Evolutionary conservation across 176 grass and related monocot genomes (phyloP), one percentile per base, ranked within the genome.

Genomic region (Avena sativa): DNA sequence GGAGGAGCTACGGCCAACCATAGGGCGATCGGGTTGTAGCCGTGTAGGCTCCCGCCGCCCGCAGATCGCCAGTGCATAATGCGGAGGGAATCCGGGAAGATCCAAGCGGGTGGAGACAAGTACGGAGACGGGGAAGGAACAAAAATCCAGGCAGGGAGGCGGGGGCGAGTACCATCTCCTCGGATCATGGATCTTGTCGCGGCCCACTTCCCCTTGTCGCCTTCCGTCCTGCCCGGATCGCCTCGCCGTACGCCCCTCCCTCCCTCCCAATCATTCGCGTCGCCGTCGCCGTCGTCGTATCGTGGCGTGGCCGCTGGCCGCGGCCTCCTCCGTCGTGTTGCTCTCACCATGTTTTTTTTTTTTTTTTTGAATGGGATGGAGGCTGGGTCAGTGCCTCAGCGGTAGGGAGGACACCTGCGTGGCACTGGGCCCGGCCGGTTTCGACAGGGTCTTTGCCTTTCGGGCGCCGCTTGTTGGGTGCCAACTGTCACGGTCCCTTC

Each of bases 161-260:
- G 55, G 52, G 38, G 66, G 43, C 34, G 71, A 85, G 84, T 83
- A 90, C 79, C 84, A 20, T 69, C 79, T 90, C 89, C 89, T 70
- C 77, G 73, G 84, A 90, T 90, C 89, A 85, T 90, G 89, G 84
- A 90, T 86, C 89, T 63, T 90, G 89, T 83, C 89, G 84, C 71
- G 73, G 72, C 84, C 79, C 89, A 81, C 89, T 60, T 82, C 26
- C 88, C 63, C 0, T 62, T 72, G 84, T 71, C 84, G 75, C 66
- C 84, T 78, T 71, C 89, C 80, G 68, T 44, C 79, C 80, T 1
- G 48, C 73, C 46, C 63, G 73, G 62, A 9, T 49, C 73, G 81
- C 63, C 40, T 19, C 38, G 69, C 57, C 23, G 82, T 80, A 81
- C 83, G 78, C 83, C 65, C 23, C 12, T 66, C 30, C 12, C 16